These are phyloP conservation scores for Aurinia saxatilis DNA, from an alignment of 345 rosid species.

Conservation along the genomic window DNA sequence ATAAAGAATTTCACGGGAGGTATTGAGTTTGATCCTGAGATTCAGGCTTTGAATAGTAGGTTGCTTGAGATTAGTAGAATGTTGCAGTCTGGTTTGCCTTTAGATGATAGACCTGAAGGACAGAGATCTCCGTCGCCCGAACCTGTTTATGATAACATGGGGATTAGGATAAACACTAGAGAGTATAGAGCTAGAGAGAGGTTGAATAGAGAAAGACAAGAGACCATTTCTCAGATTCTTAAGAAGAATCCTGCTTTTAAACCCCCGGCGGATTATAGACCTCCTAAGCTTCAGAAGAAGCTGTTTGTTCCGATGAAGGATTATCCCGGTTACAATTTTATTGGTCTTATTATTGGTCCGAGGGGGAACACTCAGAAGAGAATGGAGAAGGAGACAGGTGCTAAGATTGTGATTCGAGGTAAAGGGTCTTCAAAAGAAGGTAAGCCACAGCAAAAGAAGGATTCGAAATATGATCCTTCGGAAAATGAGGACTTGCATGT, in stretches of 20 bases:
- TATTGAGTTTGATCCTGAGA: slow-evolving; percentile 90
- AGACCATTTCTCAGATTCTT: slow-evolving; percentile 83
- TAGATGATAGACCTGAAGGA: slow-evolving; percentile 87
- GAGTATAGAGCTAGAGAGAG: slow-evolving; percentile 87
- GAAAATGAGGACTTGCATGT: slow-evolving; percentile 99
- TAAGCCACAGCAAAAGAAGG: slow-evolving; percentile 88
- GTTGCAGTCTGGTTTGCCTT: slow-evolving; percentile 70
- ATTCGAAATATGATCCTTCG: slow-evolving; percentile 81
- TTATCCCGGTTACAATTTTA: slow-evolving; percentile 87
- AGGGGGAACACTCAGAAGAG: slow-evolving; percentile 98
- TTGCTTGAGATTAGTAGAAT: slow-evolving; percentile 72
- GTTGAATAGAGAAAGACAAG: slow-evolving; percentile 85
- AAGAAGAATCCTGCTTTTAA: slow-evolving; percentile 87
- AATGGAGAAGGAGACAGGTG: slow-evolving; percentile 96
- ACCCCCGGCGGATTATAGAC: slow-evolving; percentile 96
- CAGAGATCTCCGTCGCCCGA: slow-evolving; percentile 96
- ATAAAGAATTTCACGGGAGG: slow-evolving; percentile 86
- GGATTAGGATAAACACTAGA: slow-evolving; percentile 78
- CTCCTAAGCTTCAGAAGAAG: slow-evolving; percentile 95
- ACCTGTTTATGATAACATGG: slow-evolving; percentile 91
- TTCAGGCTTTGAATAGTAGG: slow-evolving; percentile 82
- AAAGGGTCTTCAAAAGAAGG: slow-evolving; percentile 97
- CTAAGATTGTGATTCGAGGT: slow-evolving; percentile 90
- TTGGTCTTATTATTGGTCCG: slow-evolving; percentile 89
- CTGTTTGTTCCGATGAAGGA: slow-evolving; percentile 94